These are phyloP conservation scores for Bondarzewia mesenterica DNA, from an alignment of 1,284 basidiomycete genomes.

Conservation along the genomic window DNA sequence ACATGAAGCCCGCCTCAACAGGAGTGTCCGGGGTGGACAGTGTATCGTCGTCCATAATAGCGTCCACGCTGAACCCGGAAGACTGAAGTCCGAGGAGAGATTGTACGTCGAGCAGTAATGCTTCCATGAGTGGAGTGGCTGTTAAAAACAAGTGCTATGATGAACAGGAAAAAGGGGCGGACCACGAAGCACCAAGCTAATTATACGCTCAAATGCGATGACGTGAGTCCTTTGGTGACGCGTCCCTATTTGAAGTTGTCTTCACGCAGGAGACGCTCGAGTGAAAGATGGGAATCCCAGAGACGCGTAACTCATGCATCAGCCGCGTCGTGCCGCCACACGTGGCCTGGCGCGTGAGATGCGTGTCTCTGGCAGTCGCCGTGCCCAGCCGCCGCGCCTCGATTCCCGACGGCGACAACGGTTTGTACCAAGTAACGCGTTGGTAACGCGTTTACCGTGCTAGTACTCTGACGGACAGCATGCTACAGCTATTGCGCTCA, in stretches of 20 bases:
- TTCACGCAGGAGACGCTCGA: too few relatives aligned
- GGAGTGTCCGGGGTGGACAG: slow-evolving; percentile 39
- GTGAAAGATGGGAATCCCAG: too few relatives aligned
- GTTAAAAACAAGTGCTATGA: slow-evolving; percentile 3
- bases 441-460: too few relatives aligned
- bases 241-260: slow-evolving; percentile 12
- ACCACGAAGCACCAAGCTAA: slow-evolving; percentile 8
- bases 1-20: slow-evolving; percentile 20
- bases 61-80: slow-evolving; percentile 1
- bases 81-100: slow-evolving; percentile 6
- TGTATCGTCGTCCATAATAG: slow-evolving; percentile 44
- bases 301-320: neutral
- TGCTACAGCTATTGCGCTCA: too few relatives aligned
- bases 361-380: too few relatives aligned
- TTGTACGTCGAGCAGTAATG: slow-evolving; percentile 3
- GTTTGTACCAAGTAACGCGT: too few relatives aligned
- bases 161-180: slow-evolving; percentile 9
- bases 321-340: too few relatives aligned
- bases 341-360: neutral
- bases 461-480: too few relatives aligned
- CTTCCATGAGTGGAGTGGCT: slow-evolving; percentile 11
- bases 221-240: slow-evolving; percentile 19
- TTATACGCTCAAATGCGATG: slow-evolving; percentile 11
- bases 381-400: too few relatives aligned
- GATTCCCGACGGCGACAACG: too few relatives aligned